Base-by-base conservation (phyloP, 441 rosid genomes). In the Biscutella auriculata region DNA sequence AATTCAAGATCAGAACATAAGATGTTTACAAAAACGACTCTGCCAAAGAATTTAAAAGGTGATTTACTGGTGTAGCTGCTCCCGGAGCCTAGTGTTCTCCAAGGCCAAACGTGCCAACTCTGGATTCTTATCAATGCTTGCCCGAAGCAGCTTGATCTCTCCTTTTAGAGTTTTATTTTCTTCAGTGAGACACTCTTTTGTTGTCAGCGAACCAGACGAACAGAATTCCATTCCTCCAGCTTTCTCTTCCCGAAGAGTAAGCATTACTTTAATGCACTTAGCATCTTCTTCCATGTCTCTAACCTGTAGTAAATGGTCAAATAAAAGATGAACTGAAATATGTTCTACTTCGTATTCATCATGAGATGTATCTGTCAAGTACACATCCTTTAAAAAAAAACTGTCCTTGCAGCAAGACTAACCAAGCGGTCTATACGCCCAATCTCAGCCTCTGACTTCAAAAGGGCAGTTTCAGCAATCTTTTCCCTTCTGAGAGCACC, bases 401-500 rank as follows among this genome's bases (percentile, higher is more conserved):
- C 50, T 42, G 6, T 57, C 43, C 40, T 43, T 14, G 67, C 35
- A 68, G 54, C 50, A 52, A 62, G 55, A 72, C 84, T 46, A 75
- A 86, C 95, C 76, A 82, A 61, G 66, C 70, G 68, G 45, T 77
- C 79, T 57, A 73, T 49, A 50, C 64, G 81, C 65, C 81, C 81
- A 53, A 79, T 82, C 74, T 84, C 82, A 54, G 83, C 82, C 73
- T 81, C 70, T 54, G 80, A 76, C 55, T 77, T 78, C 54, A 49
- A 77, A 32, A 71, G 54, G 57, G 76, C 65, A 60, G 62, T 63
- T 72, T 84, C 88, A 36, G 85, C 79, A 66, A 69, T 65, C 70
- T 76, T 85, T 69, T 86, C 92, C 63, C 92, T 80, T 67, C 93
- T 77, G 59, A 89, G 66, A 28, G 90, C 65, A 34, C 90, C 82